Evolutionary conservation across 768 basidiomycete genomes (phyloP).

Genomic region (Termitomyces sp.): DNA sequence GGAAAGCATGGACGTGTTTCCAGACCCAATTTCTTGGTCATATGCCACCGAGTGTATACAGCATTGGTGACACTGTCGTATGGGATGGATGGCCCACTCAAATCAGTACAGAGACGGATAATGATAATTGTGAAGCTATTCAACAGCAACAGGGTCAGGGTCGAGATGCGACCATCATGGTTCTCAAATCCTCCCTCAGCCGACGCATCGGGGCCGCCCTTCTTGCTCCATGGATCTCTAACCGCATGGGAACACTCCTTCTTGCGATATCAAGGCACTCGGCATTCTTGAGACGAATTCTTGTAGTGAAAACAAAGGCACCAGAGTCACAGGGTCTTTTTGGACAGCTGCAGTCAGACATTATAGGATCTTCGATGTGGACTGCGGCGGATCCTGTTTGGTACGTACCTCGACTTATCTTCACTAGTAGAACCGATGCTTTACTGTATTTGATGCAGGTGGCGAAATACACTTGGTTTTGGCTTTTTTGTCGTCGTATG

Average conservation of each 20-base stretch:
- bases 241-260: conserved; percentile 56
- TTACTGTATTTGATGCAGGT: conserved; percentile 22
- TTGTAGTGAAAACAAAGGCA: conserved; percentile 26
- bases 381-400: conserved; percentile 68
- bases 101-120: conserved; percentile 23
- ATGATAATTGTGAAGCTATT: background rate
- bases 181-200: conserved; percentile 59
- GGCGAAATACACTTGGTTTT: conserved; percentile 66
- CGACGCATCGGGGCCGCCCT: conserved; percentile 64
- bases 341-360: conserved; percentile 7
- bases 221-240: conserved; percentile 62
- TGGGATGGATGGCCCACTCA: conserved; percentile 25
- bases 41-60: conserved; percentile 21
- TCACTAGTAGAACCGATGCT: background rate
- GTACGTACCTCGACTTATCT: conserved; percentile 30
- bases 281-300: conserved; percentile 27
- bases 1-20: conserved; percentile 28
- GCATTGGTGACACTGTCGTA: conserved; percentile 14
- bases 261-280: conserved; percentile 45
- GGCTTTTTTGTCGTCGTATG: conserved; percentile 62
- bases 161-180: conserved; percentile 19
- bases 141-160: background rate
- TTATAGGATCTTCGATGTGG: conserved; percentile 51
- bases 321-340: conserved; percentile 7
- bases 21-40: conserved; percentile 39